Percentiles rank a stretch among this genome's conserved stretches.
These are phyloP conservation scores for Orbilia javanica DNA, from an alignment of 2,329 filamentous ascomycete genomes.

Conservation along the genomic window DNA sequence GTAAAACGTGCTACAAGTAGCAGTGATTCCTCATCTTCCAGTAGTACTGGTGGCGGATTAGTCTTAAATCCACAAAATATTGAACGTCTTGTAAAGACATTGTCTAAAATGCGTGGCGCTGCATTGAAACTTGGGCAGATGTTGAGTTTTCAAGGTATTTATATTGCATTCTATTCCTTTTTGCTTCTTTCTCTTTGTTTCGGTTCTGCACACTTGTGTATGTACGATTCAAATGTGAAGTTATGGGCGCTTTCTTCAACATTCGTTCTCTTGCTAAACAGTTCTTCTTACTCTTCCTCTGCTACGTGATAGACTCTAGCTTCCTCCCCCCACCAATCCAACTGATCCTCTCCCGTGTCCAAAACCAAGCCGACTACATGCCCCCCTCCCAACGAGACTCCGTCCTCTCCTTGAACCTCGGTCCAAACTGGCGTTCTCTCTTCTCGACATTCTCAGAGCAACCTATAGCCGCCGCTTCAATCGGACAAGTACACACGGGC, in stretches of 20 bases:
- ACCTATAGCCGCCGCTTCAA: slow-evolving; percentile 94
- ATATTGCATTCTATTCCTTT: not conserved
- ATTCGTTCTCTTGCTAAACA: not conserved
- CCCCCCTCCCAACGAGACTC: slow-evolving; percentile 90
- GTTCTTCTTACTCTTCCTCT: too few species aligned
- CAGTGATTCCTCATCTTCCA: slow-evolving; percentile 67
- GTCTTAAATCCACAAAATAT: slow-evolving; percentile 91
- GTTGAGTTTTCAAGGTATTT: slow-evolving; percentile 87
- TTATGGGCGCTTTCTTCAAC: not conserved
- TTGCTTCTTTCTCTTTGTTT: slow-evolving; percentile 8
- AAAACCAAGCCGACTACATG: slow-evolving; percentile 98
- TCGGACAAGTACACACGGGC: slow-evolving; percentile 93
- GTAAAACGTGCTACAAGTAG: slow-evolving; percentile 83
- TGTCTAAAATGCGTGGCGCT: slow-evolving; percentile 95
- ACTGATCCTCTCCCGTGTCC: slow-evolving; percentile 90
- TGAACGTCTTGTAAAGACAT: slow-evolving; percentile 89
- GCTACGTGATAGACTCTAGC: slow-evolving; percentile 77
- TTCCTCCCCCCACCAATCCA: slow-evolving; percentile 90
- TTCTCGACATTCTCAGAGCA: slow-evolving; percentile 88
- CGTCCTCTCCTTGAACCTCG: slow-evolving; percentile 83
- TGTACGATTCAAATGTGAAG: slow-evolving; percentile 10
- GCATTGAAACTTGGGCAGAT: slow-evolving; percentile 98
- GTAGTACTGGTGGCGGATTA: slow-evolving; percentile 81
- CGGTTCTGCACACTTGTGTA: slow-evolving; percentile 24
- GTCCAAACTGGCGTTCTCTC: slow-evolving; percentile 83